phyloP scores from a whole-genome alignment of 306 rosid species.

The Begonia fuchsioides region DNA sequence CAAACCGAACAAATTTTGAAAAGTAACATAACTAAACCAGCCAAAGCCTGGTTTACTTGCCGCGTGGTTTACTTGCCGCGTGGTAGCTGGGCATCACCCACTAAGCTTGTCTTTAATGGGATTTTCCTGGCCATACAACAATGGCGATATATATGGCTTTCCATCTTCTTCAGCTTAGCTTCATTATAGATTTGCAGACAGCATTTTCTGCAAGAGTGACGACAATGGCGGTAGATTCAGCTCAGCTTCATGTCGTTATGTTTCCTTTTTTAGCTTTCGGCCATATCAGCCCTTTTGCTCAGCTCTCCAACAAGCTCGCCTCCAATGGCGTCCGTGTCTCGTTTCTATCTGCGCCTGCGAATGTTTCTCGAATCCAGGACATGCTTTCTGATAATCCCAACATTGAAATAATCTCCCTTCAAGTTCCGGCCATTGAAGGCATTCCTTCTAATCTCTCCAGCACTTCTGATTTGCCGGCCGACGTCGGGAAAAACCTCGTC shows the following conservation, averaged over 20 bases:
- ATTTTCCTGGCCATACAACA: no score
- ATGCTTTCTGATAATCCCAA: conserved; percentile 15
- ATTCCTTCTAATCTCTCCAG: conserved; percentile 11
- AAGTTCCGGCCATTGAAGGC: conserved; percentile 5
- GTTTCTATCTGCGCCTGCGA: conserved; percentile 26
- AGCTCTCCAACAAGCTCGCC: conserved; percentile 34
- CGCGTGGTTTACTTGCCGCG: no score
- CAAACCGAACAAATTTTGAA: no score
- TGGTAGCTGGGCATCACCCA: no score
- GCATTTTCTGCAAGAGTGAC: no score
- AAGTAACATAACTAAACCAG: no score
- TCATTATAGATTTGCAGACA: background rate
- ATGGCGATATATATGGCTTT: no score
- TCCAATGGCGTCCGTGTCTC: conserved; percentile 27
- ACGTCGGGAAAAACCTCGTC: conserved; percentile 11
- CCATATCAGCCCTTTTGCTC: conserved; percentile 37
- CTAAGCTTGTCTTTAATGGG: no score
- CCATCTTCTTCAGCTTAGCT: no score
- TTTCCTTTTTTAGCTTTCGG: conserved; percentile 44
- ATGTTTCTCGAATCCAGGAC: conserved; percentile 18
- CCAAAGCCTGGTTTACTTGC: no score
- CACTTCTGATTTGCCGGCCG: conserved; percentile 24
- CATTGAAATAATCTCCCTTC: conserved; percentile 16
- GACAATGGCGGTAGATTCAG: background rate
- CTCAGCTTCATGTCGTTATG: conserved; percentile 24